Base-by-base conservation (phyloP, 345 rosid species). In the Passiflora organensis region DNA sequence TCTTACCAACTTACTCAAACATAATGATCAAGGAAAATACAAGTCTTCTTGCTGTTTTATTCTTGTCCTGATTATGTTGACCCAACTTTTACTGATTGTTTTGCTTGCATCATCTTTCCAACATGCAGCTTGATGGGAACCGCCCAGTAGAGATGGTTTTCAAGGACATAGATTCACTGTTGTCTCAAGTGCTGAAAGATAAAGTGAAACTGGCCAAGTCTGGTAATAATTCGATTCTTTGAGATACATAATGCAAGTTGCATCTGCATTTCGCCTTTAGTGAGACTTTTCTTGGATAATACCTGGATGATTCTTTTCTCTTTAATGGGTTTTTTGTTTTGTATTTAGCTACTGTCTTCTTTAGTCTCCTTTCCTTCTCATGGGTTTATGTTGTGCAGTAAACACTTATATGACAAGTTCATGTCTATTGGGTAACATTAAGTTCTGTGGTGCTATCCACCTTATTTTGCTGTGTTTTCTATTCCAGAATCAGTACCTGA, bases 41-140 rank as follows among this genome's bases (percentile, higher is more conserved):
- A n/a, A 11, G 23, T 58, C 24, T 16, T 14, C 11, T 20, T 28
- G 34, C 34, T 8, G 8, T 28, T 28, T 28, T 28, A 3, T 28
- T 28, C 34, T 28, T 28, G 3, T 28, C 34, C 8, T 28, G n/a
- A 3, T 28, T 28, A 28, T 28, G 34, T 28, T 8, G 3, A 28
- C 34, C 8, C 34, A 28, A 28, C n/a, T 28, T 2, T 3, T 28
- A 8, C 5, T 28, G 34, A 28, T 28, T 28, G 34, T 28, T 28
- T 28, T 28, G 3, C 34, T 28, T 28, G 8, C 8, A 8, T 28
- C 34, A 2, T 28, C 34, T 28, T 47, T 47, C 32, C 14, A 37
- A 25, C 58, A 36, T 55, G 55, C 85, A 91, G 96, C 73, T 85
- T 55, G 82, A 87, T 76, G 96, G 95, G 59, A 91, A 76, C 69